phyloP scores from a whole-genome alignment of 2,329 filamentous ascomycete genomes.

The Claviceps pazoutovae region DNA sequence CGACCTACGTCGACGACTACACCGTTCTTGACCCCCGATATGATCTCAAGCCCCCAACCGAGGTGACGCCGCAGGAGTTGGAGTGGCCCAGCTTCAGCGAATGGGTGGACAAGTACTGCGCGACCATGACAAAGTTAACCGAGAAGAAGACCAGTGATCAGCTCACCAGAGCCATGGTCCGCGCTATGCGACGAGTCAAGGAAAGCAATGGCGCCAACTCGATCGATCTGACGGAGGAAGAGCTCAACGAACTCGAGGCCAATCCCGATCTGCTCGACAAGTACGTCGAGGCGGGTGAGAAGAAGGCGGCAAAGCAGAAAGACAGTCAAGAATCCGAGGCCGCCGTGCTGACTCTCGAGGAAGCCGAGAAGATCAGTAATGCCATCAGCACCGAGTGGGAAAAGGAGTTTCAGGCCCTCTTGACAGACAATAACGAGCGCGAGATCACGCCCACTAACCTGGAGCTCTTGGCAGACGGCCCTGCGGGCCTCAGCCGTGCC shows the following conservation, averaged over 20 bases:
- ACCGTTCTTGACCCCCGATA: slow-evolving; percentile 61
- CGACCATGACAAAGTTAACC: slow-evolving; percentile 29
- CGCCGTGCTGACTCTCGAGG: slow-evolving; percentile 19
- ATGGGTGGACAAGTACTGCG: slow-evolving; percentile 40
- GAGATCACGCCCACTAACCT: slow-evolving; percentile 20
- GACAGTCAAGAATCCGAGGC: slow-evolving; percentile 12
- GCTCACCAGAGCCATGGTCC: slow-evolving; percentile 26
- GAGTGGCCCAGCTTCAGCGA: slow-evolving; percentile 49
- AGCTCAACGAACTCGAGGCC: slow-evolving; percentile 26
- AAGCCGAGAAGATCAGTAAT: slow-evolving; percentile 24
- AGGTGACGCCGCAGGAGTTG: slow-evolving; percentile 35
- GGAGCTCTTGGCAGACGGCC: slow-evolving; percentile 23
- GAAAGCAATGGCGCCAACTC: slow-evolving; percentile 26
- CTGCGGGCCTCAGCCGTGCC: slow-evolving; percentile 18
- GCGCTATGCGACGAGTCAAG: slow-evolving; percentile 28
- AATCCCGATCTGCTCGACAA: slow-evolving; percentile 25
- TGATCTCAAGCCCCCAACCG: slow-evolving; percentile 48
- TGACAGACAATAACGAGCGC: slow-evolving; percentile 15
- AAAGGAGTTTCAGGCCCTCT: slow-evolving; percentile 23
- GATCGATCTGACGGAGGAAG: slow-evolving; percentile 36
- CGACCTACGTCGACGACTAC: slow-evolving; percentile 75
- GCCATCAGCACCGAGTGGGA: slow-evolving; percentile 22
- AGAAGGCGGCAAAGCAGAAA: slow-evolving; percentile 9
- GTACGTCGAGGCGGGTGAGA: slow-evolving; percentile 22
- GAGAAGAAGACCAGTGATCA: slow-evolving; percentile 29